phyloP scores from a whole-genome alignment of 2,329 filamentous ascomycete species.

The Colletotrichum abscissum region DNA sequence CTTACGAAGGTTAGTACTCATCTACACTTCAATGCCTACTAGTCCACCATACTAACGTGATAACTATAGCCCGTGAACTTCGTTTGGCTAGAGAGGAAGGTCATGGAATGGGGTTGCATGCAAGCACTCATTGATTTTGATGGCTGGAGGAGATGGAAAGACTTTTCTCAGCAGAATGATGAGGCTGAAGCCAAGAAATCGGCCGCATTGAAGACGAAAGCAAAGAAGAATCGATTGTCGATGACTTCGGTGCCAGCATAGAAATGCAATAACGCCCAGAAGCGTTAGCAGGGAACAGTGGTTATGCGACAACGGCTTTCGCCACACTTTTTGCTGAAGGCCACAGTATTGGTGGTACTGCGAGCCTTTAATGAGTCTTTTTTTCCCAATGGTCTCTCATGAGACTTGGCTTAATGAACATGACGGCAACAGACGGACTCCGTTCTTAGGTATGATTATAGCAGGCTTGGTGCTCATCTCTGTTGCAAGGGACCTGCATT shows the following conservation, averaged over 20 bases:
- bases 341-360: not conserved
- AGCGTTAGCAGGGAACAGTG: not conserved
- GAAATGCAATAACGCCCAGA: not conserved
- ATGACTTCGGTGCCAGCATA: conserved; percentile 41
- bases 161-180: conserved; percentile 69
- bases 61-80: conserved; percentile 87
- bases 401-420: not conserved
- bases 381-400: not conserved
- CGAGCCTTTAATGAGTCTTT: not conserved
- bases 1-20: conserved; percentile 82
- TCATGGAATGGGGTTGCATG: conserved; percentile 99
- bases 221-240: conserved; percentile 58
- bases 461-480: not conserved
- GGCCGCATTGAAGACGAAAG: conserved; percentile 49
- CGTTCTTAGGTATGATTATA: not conserved
- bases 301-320: not conserved
- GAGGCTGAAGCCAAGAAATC: conserved; percentile 57
- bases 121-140: conserved; percentile 98
- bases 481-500: not conserved
- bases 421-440: not conserved
- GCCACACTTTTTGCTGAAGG: too few relatives aligned
- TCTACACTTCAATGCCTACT: not conserved
- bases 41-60: not conserved
- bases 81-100: conserved; percentile 95
- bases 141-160: conserved; percentile 97